These are phyloP conservation scores for Cystofilobasidium ferigula DNA, from an alignment of 768 basidiomycete species.

Conservation along the genomic window DNA sequence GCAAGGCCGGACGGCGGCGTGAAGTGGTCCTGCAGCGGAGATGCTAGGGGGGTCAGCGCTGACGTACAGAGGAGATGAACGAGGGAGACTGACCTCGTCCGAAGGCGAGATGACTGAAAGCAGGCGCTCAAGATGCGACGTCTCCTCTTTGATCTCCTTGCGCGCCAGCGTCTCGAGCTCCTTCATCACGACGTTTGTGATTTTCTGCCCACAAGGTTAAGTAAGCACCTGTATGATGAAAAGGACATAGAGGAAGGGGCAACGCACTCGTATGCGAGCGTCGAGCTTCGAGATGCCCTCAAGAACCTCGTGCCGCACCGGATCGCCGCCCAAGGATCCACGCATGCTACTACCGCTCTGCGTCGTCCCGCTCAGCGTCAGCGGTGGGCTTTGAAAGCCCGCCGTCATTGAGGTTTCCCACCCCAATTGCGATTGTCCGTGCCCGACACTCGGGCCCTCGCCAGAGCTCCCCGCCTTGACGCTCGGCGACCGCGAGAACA, in stretches of 20 bases:
- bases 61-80: background rate
- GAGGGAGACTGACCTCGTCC: background rate
- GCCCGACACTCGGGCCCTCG: background rate
- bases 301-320: background rate
- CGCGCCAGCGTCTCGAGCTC: slow-evolving; percentile 1
- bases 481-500: background rate
- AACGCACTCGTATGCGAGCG: background rate
- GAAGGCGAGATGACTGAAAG: background rate
- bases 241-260: too few species aligned
- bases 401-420: background rate
- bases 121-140: background rate
- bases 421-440: background rate
- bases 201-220: background rate
- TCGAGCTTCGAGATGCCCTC: background rate
- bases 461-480: too few species aligned
- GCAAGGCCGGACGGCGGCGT: background rate
- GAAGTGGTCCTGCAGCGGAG: background rate
- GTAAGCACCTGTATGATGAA: too few species aligned
- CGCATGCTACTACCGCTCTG: background rate
- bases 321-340: background rate
- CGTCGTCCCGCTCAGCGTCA: background rate
- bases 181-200: slow-evolving; percentile 6
- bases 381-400: background rate
- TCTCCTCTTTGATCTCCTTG: background rate
- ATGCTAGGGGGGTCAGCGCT: background rate